These are phyloP conservation scores for Boeremia lycopersici DNA, from an alignment of 2,329 filamentous ascomycete genomes.

Conservation along the genomic window DNA sequence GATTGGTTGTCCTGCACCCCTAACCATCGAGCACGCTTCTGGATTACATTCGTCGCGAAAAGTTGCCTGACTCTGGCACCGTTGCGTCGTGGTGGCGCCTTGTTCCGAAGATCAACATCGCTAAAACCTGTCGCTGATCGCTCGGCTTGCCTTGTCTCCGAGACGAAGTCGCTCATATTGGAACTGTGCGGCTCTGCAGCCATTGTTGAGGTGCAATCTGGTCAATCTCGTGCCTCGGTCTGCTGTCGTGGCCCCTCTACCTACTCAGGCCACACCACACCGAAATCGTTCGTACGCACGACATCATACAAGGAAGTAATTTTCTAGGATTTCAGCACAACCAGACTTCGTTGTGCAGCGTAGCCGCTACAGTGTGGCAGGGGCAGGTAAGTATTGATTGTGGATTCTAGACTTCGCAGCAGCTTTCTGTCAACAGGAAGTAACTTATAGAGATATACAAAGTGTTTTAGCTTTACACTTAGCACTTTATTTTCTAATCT, in stretches of 20 bases:
- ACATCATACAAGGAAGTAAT: background rate
- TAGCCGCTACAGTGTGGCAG: no score
- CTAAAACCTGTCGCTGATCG: background rate
- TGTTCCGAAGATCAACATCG: constrained; percentile 9
- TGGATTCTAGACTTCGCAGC: no score
- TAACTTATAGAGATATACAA: no score
- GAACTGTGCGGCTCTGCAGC: background rate
- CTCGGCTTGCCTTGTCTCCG: constrained; percentile 3
- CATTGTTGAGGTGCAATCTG: background rate
- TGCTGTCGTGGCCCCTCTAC: no score
- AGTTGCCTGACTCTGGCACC: background rate
- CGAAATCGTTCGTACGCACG: no score
- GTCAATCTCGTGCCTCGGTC: background rate
- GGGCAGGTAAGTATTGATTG: no score
- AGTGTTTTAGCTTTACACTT: no score
- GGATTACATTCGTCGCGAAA: background rate
- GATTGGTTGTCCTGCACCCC: background rate
- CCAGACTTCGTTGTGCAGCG: no score
- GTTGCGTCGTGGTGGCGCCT: background rate
- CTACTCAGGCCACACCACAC: no score
- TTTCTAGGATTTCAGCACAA: no score
- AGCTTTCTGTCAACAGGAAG: no score
- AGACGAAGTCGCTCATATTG: background rate
- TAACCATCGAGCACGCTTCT: background rate
- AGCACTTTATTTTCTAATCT: no score